These are phyloP conservation scores for Myxozyma sirexii DNA, from an alignment of 805 yeast species.

Conservation along the genomic window DNA sequence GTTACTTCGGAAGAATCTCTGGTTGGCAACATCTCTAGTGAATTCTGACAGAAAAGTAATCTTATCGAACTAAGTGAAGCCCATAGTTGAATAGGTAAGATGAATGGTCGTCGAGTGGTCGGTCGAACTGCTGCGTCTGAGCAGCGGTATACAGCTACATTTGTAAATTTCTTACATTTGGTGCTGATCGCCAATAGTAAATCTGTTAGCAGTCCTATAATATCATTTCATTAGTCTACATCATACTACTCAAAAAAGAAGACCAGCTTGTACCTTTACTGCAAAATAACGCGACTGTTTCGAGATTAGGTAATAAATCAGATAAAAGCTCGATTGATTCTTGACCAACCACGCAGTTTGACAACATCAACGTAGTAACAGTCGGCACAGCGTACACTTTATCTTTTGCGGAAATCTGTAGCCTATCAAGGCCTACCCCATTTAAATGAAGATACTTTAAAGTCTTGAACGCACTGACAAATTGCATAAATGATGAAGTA, in stretches of 20 bases:
- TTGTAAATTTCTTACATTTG: conserved; percentile 3
- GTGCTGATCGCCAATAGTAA: conserved; percentile 8
- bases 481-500: conserved; percentile 24
- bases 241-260: neutral
- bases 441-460: conserved; percentile 18
- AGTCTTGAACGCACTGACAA: conserved; percentile 14
- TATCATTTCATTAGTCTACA: neutral
- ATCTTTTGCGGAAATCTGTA: conserved; percentile 12
- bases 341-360: conserved; percentile 7
- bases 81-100: conserved; percentile 18
- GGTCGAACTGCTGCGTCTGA: conserved; percentile 8
- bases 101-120: conserved; percentile 7
- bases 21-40: neutral
- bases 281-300: conserved; percentile 2
- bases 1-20: neutral
- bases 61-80: conserved; percentile 9
- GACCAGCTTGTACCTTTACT: conserved; percentile 3
- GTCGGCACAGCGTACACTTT: conserved; percentile 4
- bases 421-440: conserved; percentile 6
- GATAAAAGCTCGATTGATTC: conserved; percentile 13
- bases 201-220: conserved; percentile 4
- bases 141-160: conserved; percentile 13
- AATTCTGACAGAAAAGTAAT: conserved; percentile 10
- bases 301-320: conserved; percentile 9
- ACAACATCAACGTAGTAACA: conserved; percentile 11